phyloP scores from a whole-genome alignment of 139 green algal species.

The Prasinococcaceae sp. region DNA sequence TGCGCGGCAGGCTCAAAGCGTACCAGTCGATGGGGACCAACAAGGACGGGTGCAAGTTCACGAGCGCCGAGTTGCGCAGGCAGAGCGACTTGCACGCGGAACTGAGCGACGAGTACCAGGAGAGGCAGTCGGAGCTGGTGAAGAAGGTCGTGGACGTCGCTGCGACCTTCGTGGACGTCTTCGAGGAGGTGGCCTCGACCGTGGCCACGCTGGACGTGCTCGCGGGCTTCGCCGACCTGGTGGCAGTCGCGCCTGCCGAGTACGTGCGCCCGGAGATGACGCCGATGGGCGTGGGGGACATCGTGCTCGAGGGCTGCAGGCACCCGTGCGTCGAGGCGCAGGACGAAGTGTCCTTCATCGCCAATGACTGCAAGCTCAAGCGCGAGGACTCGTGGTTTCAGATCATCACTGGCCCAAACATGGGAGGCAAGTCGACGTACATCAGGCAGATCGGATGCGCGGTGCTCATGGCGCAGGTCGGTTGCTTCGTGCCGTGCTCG shows the following conservation, averaged over 20 bases:
- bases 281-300: constrained; percentile 24
- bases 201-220: constrained; percentile 85
- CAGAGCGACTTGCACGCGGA: constrained; percentile 7
- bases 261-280: constrained; percentile 50
- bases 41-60: constrained; percentile 96
- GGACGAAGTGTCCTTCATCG: constrained; percentile 69
- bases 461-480: constrained; percentile 73
- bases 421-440: constrained; percentile 95
- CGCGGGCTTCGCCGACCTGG: constrained; percentile 73
- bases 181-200: constrained; percentile 49
- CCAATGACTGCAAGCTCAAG: constrained; percentile 57
- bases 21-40: constrained; percentile 70
- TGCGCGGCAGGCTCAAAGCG: constrained; percentile 56
- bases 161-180: constrained; percentile 75
- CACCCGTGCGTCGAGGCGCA: constrained; percentile 91
- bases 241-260: constrained; percentile 46
- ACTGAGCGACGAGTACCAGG: constrained; percentile 46
- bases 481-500: constrained; percentile 80
- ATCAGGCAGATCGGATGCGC: constrained; percentile 77
- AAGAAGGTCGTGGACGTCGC: constrained; percentile 72
- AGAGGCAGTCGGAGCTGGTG: constrained; percentile 32
- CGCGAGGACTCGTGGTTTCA: constrained; percentile 75
- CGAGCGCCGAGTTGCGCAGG: constrained; percentile 44
- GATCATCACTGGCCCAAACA: constrained; percentile 98
- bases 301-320: constrained; percentile 41